Conservation (phyloP, 371 early-diverging fungal species). For the Haplosporangium sp. region DNA sequence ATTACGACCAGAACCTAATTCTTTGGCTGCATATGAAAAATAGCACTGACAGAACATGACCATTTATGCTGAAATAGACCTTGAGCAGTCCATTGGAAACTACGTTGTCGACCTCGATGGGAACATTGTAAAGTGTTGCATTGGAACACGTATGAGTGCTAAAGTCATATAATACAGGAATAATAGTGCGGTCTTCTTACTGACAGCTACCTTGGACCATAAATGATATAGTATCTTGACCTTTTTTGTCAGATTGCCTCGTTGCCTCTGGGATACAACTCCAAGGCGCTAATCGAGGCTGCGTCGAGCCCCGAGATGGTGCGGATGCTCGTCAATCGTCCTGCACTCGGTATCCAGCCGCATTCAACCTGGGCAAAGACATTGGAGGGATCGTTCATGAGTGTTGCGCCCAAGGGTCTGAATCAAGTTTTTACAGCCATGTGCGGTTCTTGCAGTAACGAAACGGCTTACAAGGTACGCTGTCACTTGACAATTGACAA, state of each 20-base stretch:
- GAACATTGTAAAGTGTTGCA: slow-evolving; percentile 57
- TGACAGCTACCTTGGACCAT: not conserved
- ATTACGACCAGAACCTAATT: too few species aligned
- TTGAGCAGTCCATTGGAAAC: slow-evolving; percentile 76
- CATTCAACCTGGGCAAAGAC: slow-evolving; percentile 72
- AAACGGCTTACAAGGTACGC: slow-evolving; percentile 75
- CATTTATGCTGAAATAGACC: slow-evolving; percentile 57
- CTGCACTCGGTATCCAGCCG: slow-evolving; percentile 78
- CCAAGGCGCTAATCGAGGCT: slow-evolving; percentile 70
- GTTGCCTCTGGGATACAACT: slow-evolving; percentile 82
- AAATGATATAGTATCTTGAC: slow-evolving; percentile 60
- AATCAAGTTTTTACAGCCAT: slow-evolving; percentile 81
- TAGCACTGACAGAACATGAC: too few species aligned
- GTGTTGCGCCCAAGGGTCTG: slow-evolving; percentile 76
- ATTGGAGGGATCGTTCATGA: slow-evolving; percentile 74
- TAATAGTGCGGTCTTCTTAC: not conserved
- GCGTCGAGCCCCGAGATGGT: slow-evolving; percentile 58
- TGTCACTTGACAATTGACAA: not conserved
- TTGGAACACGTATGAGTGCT: not conserved
- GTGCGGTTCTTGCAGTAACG: slow-evolving; percentile 83
- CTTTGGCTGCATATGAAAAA: not conserved
- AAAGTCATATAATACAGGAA: not conserved
- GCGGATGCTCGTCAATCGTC: slow-evolving; percentile 58
- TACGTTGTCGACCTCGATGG: slow-evolving; percentile 83
- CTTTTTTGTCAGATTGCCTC: slow-evolving; percentile 84